Conservation (phyloP, 73 alveolate genomes). For the Paramecium tetraurelia region DNA sequence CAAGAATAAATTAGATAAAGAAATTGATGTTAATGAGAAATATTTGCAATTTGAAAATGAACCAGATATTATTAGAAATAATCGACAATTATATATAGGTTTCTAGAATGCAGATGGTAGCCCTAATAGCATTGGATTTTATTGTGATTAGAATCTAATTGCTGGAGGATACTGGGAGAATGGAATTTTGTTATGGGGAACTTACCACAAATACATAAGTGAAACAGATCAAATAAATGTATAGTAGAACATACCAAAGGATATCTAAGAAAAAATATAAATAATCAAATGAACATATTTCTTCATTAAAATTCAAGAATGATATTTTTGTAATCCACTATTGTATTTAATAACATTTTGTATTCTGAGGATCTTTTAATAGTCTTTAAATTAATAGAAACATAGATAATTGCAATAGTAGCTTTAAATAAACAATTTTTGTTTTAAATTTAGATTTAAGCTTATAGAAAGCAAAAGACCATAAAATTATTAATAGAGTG, state of each 20-base stretch:
- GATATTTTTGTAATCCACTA: neutral
- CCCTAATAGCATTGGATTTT: neutral
- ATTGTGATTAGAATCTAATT: neutral
- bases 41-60: neutral
- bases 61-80: neutral
- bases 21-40: neutral
- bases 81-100: neutral
- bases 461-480: no score
- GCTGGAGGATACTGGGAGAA: conserved; percentile 8
- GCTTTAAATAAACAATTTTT: no score
- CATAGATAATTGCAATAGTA: no score
- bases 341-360: neutral
- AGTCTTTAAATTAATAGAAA: no score
- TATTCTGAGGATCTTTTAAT: no score
- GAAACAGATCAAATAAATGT: neutral
- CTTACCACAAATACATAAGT: neutral
- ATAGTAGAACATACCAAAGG: neutral
- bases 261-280: neutral
- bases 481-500: conserved; percentile 41
- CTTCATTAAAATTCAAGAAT: neutral
- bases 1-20: neutral
- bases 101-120: neutral
- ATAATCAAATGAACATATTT: neutral
- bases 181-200: neutral
- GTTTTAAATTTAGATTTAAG: no score